Conservation (phyloP, 2,329 filamentous ascomycete genomes). For the Phialocephala subalpina region DNA sequence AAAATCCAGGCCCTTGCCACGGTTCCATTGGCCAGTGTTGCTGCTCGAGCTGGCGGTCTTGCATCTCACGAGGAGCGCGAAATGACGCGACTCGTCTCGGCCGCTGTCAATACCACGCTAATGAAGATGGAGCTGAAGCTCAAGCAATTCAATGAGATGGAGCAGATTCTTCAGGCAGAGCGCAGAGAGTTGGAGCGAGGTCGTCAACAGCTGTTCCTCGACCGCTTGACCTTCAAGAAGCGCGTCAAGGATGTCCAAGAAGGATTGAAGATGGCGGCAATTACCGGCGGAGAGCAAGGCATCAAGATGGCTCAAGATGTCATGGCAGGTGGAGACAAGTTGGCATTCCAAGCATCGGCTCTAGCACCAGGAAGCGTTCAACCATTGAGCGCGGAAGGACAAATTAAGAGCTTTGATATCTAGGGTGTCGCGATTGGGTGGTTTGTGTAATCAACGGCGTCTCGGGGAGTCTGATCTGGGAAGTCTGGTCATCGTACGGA, state of each 20-base stretch:
- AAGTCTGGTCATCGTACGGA: constrained; percentile 24
- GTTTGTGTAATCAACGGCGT: constrained; percentile 37
- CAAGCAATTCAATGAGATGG: constrained; percentile 96
- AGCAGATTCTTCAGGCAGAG: constrained; percentile 89
- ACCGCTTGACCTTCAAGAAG: constrained; percentile 89
- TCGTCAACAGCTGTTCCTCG: constrained; percentile 91
- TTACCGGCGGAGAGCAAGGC: constrained; percentile 48
- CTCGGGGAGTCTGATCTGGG: constrained; percentile 36
- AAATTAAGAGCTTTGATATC: constrained; percentile 55
- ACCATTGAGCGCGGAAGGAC: constrained; percentile 62
- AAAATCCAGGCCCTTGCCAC: constrained; percentile 67
- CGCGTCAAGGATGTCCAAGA: constrained; percentile 86
- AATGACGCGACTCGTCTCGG: constrained; percentile 91
- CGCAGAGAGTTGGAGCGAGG: constrained; percentile 91
- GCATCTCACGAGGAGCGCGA: constrained; percentile 97
- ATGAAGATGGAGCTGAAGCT: constrained; percentile 97
- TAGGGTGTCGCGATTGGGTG: constrained; percentile 30
- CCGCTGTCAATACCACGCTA: constrained; percentile 91
- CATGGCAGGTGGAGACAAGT: constrained; percentile 49
- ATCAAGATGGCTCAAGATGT: constrained; percentile 45
- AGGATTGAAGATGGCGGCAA: constrained; percentile 61
- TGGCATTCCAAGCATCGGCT: constrained; percentile 59
- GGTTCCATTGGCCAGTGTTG: constrained; percentile 85
- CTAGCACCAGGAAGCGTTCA: constrained; percentile 55
- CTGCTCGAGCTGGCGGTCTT: constrained; percentile 84